phyloP scores from a whole-genome alignment of 2,329 filamentous ascomycete species.

The Hypoxylon sp. region DNA sequence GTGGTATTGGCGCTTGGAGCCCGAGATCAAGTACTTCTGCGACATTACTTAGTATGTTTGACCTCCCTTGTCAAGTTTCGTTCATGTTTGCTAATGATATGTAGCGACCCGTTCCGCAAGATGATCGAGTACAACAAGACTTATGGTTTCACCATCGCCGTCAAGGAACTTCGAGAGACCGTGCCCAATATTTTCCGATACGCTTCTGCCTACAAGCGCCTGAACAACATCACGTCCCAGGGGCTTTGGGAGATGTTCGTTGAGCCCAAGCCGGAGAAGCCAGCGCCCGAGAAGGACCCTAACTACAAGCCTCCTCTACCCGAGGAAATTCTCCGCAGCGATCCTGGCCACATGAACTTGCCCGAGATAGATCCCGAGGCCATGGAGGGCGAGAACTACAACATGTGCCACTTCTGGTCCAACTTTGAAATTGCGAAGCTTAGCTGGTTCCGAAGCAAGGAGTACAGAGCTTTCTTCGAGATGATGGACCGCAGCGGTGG shows the following conservation, averaged over 20 bases:
- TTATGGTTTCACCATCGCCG: conserved; percentile 98
- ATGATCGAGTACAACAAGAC: conserved; percentile 98
- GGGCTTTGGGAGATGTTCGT: conserved; percentile 99
- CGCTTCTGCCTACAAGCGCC: conserved; percentile 95
- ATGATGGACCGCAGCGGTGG: conserved; percentile 99
- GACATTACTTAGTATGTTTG: conserved; percentile 92
- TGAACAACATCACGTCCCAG: conserved; percentile 89
- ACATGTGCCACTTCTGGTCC: conserved; percentile 99
- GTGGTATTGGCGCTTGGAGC: conserved; percentile 99
- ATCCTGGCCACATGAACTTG: conserved; percentile 77
- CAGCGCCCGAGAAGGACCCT: conserved; percentile 70
- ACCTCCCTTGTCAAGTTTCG: background rate
- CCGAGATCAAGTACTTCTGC: conserved; percentile 99
- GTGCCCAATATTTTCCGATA: conserved; percentile 99
- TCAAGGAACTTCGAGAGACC: conserved; percentile 97
- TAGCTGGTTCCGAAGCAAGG: conserved; percentile 96
- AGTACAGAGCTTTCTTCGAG: conserved; percentile 97
- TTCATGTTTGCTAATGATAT: conserved; percentile 39
- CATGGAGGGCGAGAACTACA: conserved; percentile 98
- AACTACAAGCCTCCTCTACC: conserved; percentile 77
- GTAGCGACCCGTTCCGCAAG: conserved; percentile 90
- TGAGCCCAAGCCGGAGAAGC: conserved; percentile 76
- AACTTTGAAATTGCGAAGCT: conserved; percentile 98
- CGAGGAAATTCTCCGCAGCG: conserved; percentile 82
- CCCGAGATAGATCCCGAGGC: conserved; percentile 88